Evolutionary conservation across 2,329 filamentous ascomycete species (phyloP).

Genomic region (Hymenoscyphus linearis): DNA sequence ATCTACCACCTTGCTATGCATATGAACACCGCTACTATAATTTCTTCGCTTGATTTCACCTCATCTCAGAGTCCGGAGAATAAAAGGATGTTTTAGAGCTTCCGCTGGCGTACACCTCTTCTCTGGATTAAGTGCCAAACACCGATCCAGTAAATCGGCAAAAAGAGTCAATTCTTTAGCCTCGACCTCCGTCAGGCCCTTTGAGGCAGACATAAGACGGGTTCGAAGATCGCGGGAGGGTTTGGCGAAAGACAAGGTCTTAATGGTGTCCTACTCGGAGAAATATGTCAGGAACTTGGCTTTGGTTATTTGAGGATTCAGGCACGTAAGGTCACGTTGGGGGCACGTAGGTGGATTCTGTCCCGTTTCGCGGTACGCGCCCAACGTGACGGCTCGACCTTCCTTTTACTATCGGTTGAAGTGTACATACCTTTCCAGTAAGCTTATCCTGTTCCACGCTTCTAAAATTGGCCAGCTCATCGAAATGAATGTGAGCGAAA

Average conservation of each 20-base stretch:
- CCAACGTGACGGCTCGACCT: conserved; percentile 28
- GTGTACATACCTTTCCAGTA: conserved; percentile 64
- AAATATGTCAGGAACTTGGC: conserved; percentile 12
- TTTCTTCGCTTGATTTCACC: conserved; percentile 4
- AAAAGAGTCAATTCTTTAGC: conserved; percentile 76
- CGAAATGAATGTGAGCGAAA: conserved; percentile 73
- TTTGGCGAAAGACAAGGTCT: conserved; percentile 64
- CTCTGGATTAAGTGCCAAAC: conserved; percentile 83
- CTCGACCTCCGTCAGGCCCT: conserved; percentile 68
- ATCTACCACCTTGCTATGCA: neutral
- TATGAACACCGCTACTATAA: neutral
- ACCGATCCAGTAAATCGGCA: conserved; percentile 81
- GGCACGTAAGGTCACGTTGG: conserved; percentile 2
- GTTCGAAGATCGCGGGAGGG: conserved; percentile 78
- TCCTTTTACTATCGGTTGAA: neutral
- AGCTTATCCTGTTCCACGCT: conserved; percentile 83
- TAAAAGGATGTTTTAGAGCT: conserved; percentile 85
- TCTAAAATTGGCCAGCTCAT: conserved; percentile 76
- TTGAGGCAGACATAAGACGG: conserved; percentile 68
- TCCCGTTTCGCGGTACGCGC: conserved; percentile 12
- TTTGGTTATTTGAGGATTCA: conserved; percentile 6
- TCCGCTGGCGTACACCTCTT: conserved; percentile 84
- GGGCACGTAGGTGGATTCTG: conserved; percentile 8
- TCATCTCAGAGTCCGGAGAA: conserved; percentile 36
- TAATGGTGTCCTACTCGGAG: conserved; percentile 54